Conservation (phyloP, 176 grass and related monocot genomes). For the Raddia distichophylla region DNA sequence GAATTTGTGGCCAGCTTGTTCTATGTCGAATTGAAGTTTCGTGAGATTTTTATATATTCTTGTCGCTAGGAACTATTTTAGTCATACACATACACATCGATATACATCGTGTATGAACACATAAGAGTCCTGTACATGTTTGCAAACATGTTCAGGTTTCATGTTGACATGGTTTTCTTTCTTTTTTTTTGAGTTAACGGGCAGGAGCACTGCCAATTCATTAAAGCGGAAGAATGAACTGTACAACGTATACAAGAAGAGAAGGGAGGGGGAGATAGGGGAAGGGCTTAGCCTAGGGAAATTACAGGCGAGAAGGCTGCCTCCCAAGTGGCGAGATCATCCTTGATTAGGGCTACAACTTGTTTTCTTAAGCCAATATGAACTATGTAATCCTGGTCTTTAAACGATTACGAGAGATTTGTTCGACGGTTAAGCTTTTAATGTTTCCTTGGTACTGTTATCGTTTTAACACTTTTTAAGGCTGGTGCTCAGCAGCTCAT, state of each 20-base stretch:
- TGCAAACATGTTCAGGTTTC: background rate
- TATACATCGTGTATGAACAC: background rate
- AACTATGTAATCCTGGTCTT: background rate
- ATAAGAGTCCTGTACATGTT: background rate
- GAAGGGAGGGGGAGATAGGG: no score
- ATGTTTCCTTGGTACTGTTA: slow-evolving; percentile 19
- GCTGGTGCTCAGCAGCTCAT: background rate
- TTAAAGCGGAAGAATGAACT: no score
- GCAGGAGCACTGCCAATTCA: no score
- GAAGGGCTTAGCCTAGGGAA: no score
- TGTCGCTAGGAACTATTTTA: background rate
- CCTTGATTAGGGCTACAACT: no score
- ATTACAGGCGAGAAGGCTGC: no score
- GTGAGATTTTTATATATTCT: background rate
- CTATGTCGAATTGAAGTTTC: background rate
- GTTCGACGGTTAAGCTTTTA: background rate
- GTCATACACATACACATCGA: no score
- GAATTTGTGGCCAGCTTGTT: background rate
- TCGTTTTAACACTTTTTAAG: background rate
- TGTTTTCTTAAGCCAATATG: slow-evolving; percentile 1
- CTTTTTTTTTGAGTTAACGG: no score
- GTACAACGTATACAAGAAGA: no score
- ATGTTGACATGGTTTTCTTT: slow-evolving; percentile 20
- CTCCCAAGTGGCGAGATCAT: no score
- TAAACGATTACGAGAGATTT: background rate